Base-by-base conservation (phyloP, 208 protist genomes). In the Wallacemonas collosoma region DNA sequence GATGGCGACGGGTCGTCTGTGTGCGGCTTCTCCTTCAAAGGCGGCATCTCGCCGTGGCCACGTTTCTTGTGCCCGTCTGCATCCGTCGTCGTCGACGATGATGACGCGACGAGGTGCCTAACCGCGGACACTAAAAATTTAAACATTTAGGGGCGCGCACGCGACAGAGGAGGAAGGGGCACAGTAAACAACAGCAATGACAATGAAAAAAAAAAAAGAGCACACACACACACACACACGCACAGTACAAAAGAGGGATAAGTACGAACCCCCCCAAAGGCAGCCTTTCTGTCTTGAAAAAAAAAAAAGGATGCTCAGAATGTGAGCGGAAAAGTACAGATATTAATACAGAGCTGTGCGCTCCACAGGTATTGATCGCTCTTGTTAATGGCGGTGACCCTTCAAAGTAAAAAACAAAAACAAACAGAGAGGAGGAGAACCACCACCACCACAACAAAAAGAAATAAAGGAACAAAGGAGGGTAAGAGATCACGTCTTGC, bases 181-280 rank as follows among this genome's bases (percentile, higher is more conserved):
- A 68, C 53, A 61, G n/a, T 56, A 73, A 61, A 68, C 56, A 9
- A 71, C 6, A 45, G 36, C 11, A 9, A 62, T 45, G 48, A 58
- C 50, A 60, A 68, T 6, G 60, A 9, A 58, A 48, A 58, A 74
- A 5, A 78, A 70, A 72, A 47, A 65, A 71, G 72, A 43, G 57
- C 1, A 70, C 9, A 40, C 38, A 70, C 43, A 78, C 54, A 48
- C 55, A 51, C 56, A 40, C 70, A 36, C 2, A 60, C 40, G 44
- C 26, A 26, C 26, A 26, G 26, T 26, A 26, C 26, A 26, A 26
- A 26, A 26, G 26, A 26, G 26, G 26, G 43, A 61, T 56, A 55
- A 72, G 14, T 64, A 63, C 17, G n/a, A 7, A 45, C 48, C 14
- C 15, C 15, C 53, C 41, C 15, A 12, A 6, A 61, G 14, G 35